phyloP scores from a whole-genome alignment of 164 flowering plant genomes.

The Malania oleifera region DNA sequence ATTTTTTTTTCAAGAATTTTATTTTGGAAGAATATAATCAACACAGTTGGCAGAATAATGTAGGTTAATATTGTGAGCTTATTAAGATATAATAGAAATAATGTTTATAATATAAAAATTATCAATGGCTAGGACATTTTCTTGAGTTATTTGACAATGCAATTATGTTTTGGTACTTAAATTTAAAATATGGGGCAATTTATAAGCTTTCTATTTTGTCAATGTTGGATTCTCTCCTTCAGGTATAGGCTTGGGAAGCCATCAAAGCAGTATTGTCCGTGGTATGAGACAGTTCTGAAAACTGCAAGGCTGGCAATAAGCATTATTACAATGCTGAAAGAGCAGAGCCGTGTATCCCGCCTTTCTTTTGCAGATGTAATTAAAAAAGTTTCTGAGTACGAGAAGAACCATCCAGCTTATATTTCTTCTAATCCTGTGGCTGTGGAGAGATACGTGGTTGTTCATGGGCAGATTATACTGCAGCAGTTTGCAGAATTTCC shows the following conservation, averaged over 20 bases:
- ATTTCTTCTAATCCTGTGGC: slow-evolving; percentile 52
- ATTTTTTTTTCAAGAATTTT: too few species aligned
- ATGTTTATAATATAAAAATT: too few species aligned
- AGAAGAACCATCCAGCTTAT: slow-evolving; percentile 40
- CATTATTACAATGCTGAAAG: slow-evolving; percentile 64
- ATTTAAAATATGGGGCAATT: too few species aligned
- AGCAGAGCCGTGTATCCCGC: slow-evolving; percentile 59
- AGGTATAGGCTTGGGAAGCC: slow-evolving; percentile 98
- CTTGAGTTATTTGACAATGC: too few species aligned
- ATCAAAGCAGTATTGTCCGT: slow-evolving; percentile 86
- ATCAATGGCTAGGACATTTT: too few species aligned
- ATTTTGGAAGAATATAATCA: too few species aligned
- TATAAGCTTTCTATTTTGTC: too few species aligned
- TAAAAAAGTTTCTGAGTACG: slow-evolving; percentile 45
- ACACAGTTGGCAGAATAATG: too few species aligned
- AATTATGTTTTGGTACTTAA: too few species aligned
- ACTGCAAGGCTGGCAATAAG: slow-evolving; percentile 65
- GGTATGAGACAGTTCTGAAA: slow-evolving; percentile 77
- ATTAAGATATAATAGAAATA: too few species aligned
- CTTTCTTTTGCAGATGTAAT: slow-evolving; percentile 71
- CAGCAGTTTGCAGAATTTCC: slow-evolving; percentile 79
- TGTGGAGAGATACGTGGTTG: slow-evolving; percentile 75
- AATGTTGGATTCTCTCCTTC: slow-evolving; percentile 9
- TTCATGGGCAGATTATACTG: slow-evolving; percentile 79
- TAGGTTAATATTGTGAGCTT: too few species aligned